Base-by-base conservation (phyloP, 2,329 filamentous ascomycete species). In the Rhynchosporium graminicola region DNA sequence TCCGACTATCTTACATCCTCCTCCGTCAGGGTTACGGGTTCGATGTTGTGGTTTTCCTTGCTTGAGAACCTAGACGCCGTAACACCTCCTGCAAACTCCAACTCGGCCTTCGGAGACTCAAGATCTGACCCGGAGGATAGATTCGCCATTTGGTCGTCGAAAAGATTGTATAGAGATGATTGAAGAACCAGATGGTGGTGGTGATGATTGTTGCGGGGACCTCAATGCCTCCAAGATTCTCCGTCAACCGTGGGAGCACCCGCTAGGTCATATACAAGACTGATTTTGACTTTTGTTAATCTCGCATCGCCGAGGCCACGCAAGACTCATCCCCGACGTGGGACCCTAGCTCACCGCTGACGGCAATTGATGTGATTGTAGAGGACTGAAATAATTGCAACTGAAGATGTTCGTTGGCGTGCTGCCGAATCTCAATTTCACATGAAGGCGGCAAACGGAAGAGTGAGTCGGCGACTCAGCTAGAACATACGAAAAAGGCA, bases 21-120 rank as follows among this genome's bases (percentile, higher is more conserved):
- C 20, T 68, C 66, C 46, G 68, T 69, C 2, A 69, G 50, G 28
- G 58, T 57, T 38, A 67, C 62, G 29, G 58, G 64, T 42, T 60
- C 59, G 28, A 63, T 40, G 38, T 33, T 42, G 31, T 40, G 36
- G 26, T 36, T 43, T n/a, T 61, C 62, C 29, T 63, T 66, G 62
- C 64, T 66, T 13, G 59, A 57, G 12, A 48, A 55, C 46, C 55
- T 66, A 1, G 59, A 64, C 3, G 59, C 57, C 45, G 65, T 60
- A 8, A 66, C 33, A 43, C 64, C 66, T 20, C 66, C 66, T 13
- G 55, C 42, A 42, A 48, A 60, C 20, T 64, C 58, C 28, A 52
- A 52, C 13, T 63, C 45, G n/a, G 57, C 60, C 51, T 66, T 66
- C n/a, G 20, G n/a, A 7, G 52, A 33, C 15, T 13, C 31, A 42